Evolutionary conservation across 2,329 filamentous ascomycete genomes (phyloP), one percentile per base, ranked within the genome.

Genomic region (Penicillium sp.): DNA sequence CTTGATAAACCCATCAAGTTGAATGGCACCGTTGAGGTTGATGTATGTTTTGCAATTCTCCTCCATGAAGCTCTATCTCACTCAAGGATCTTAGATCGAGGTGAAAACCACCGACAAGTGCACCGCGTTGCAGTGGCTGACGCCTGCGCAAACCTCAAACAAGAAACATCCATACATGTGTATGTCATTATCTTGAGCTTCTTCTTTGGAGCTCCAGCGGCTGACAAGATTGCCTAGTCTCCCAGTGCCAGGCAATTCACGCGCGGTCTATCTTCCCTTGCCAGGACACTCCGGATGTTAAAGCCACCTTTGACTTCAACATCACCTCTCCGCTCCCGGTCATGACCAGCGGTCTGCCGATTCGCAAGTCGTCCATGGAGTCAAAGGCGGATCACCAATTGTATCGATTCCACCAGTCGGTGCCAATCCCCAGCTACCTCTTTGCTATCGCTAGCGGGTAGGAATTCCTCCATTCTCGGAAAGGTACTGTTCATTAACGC

Each of bases 261-360:
- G 91, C 90, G 42, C 87, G 94, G 58, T 96, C 92, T 46, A 84
- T 97, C 59, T 96, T 97, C 74, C 94, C 94, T 7, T 97, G 93
- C 76, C 93, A 97, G 78, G 94, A 99, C 71, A 97, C 94, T 1
- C 94, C 94, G 3, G 93, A 97, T 72, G 89, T 97, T 67, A 99
- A 99, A 79, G 92, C 90, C n/a, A 95, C 92, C 1, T 92, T 92
- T 75, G 86, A 87, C 60, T 97, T 97, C 79, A 89, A 88, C 68
- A 88, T 99, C 69, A 87, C 86, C 26, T 97, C 92, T 24, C 86
- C 89, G 5, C 82, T 96, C 14, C 91, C 92, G 0, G 92, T 97
- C n/a, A 85, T 97, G 55, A 92, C 93, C 32, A 96, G 91, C 68
- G 94, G 94, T 53, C 82, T 97, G 18, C 81, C 83, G 0, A 74